These are phyloP conservation scores for Clonostachys sp. DNA, from an alignment of 2,329 filamentous ascomycete genomes.

Conservation along the genomic window DNA sequence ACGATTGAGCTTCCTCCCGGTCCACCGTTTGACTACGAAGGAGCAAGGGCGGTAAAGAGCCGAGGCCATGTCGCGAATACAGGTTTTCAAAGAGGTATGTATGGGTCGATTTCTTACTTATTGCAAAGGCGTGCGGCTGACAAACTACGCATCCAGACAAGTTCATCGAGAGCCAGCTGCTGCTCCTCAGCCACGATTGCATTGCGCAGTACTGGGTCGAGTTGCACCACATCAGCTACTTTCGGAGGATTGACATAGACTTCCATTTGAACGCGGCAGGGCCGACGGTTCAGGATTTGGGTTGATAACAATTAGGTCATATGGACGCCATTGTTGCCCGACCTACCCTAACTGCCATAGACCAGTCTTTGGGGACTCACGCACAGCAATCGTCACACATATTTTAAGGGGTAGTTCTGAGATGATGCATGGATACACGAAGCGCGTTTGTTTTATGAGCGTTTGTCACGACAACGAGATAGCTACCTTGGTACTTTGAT, in stretches of 20 bases:
- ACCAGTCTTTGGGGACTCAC: too few relatives aligned
- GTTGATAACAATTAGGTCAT: background rate
- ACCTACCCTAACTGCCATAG: background rate
- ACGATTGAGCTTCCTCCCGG: slow-evolving; percentile 61
- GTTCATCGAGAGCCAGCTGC: slow-evolving; percentile 71
- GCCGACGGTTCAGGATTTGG: background rate
- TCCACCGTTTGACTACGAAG: slow-evolving; percentile 55
- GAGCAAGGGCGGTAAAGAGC: slow-evolving; percentile 68
- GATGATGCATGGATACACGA: too few relatives aligned
- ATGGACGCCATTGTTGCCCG: background rate
- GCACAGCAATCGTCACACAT: too few relatives aligned
- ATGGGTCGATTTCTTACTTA: slow-evolving; percentile 20
- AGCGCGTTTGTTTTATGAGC: too few relatives aligned
- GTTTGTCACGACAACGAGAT: too few relatives aligned
- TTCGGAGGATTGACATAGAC: slow-evolving; percentile 56
- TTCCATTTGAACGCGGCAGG: slow-evolving; percentile 26
- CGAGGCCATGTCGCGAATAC: slow-evolving; percentile 72
- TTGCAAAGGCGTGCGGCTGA: background rate
- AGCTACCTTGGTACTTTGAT: too few relatives aligned
- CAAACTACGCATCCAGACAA: slow-evolving; percentile 46
- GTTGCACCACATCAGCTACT: slow-evolving; percentile 57
- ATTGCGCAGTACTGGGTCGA: slow-evolving; percentile 79
- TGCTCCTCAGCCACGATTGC: slow-evolving; percentile 72
- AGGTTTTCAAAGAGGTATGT: slow-evolving; percentile 74
- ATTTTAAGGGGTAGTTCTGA: too few relatives aligned